These are phyloP conservation scores for Didymellaceae sp. DNA, from an alignment of 2,329 filamentous ascomycete genomes.

Conservation along the genomic window DNA sequence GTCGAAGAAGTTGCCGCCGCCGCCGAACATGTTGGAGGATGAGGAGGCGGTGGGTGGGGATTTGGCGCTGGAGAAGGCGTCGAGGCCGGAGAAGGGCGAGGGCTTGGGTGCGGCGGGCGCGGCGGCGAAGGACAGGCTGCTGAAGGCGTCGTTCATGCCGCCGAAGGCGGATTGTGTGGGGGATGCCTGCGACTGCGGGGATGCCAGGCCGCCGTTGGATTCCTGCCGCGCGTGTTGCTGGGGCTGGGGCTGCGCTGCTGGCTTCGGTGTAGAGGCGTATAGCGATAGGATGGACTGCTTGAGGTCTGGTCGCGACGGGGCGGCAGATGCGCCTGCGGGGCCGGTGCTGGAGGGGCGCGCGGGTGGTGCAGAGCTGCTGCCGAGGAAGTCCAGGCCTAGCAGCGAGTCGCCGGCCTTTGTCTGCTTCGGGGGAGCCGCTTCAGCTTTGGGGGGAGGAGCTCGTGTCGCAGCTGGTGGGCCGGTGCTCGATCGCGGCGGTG, in stretches of 20 bases:
- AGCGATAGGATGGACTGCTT: slow-evolving; percentile 97
- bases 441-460: slow-evolving; percentile 69
- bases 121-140: slow-evolving; percentile 66
- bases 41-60: slow-evolving; percentile 53
- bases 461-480: slow-evolving; percentile 64
- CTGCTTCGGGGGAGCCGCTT: slow-evolving; percentile 63
- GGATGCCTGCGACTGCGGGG: slow-evolving; percentile 47
- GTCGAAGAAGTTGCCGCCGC: slow-evolving; percentile 86
- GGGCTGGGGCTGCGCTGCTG: slow-evolving; percentile 64
- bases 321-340: slow-evolving; percentile 58
- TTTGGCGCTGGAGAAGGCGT: slow-evolving; percentile 57
- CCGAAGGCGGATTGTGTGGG: slow-evolving; percentile 59
- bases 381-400: slow-evolving; percentile 89
- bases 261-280: slow-evolving; percentile 83
- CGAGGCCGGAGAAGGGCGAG: slow-evolving; percentile 69
- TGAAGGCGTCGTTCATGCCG: slow-evolving; percentile 82
- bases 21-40: slow-evolving; percentile 58
- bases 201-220: slow-evolving; percentile 56
- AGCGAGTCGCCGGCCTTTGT: slow-evolving; percentile 84
- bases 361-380: slow-evolving; percentile 70
- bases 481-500: slow-evolving; percentile 72
- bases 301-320: slow-evolving; percentile 84
- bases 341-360: slow-evolving; percentile 80
- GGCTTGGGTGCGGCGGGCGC: slow-evolving; percentile 58
- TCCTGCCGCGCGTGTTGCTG: slow-evolving; percentile 60